Evolutionary conservation across 768 basidiomycete genomes (phyloP).

Genomic region (Panaeolus cyanescens): DNA sequence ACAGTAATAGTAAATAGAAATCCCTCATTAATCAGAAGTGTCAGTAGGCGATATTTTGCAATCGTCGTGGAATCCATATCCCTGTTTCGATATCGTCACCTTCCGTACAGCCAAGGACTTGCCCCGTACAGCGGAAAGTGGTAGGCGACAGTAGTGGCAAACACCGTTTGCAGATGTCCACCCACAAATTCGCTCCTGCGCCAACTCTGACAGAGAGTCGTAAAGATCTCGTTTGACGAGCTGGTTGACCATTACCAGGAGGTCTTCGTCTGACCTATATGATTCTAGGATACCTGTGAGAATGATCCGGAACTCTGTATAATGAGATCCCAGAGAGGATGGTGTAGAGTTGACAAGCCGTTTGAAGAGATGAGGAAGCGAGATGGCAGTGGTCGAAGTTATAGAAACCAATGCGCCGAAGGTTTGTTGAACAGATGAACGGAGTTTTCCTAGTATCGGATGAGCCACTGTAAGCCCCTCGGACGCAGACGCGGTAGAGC

Average conservation of each 20-base stretch:
- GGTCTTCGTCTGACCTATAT: constrained; percentile 89
- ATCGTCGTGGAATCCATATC: background rate
- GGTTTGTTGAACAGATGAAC: constrained; percentile 79
- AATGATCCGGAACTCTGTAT: constrained; percentile 90
- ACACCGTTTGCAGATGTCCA: constrained; percentile 55
- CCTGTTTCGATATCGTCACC: background rate
- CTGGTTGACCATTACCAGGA: constrained; percentile 82
- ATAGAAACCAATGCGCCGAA: constrained; percentile 85
- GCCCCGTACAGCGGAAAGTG: constrained; percentile 26
- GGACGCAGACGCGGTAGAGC: constrained; percentile 1
- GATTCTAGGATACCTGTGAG: constrained; percentile 95
- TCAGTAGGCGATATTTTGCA: background rate
- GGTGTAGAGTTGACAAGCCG: constrained; percentile 80
- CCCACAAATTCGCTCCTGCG: constrained; percentile 58
- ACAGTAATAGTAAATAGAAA: background rate
- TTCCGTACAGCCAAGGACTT: background rate
- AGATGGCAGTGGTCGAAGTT: constrained; percentile 75
- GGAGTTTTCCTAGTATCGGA: constrained; percentile 52
- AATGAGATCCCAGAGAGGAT: constrained; percentile 63
- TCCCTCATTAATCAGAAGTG: background rate
- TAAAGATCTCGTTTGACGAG: constrained; percentile 84
- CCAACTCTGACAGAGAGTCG: constrained; percentile 62
- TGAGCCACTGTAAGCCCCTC: constrained; percentile 13
- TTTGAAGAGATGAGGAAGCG: constrained; percentile 92
- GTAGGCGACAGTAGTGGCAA: constrained; percentile 57